A percentile compares a stretch with the other conserved stretches of the same genome.
phyloP scores from a whole-genome alignment of 2,329 filamentous ascomycete species.

The Hymenoscyphus albidus region DNA sequence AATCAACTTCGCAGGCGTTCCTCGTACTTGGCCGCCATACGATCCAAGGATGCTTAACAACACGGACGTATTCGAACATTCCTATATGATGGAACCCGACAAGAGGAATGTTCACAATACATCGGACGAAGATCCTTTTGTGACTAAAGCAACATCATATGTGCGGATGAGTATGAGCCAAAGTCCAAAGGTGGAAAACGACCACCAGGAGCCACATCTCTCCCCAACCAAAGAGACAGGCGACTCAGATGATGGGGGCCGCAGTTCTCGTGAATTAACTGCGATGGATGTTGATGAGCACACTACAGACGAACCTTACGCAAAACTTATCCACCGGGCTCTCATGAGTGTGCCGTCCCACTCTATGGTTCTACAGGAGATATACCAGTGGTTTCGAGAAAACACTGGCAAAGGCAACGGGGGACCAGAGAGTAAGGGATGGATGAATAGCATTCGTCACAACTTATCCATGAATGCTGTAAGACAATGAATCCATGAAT shows the following conservation, averaged over 20 bases:
- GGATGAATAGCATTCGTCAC: conserved; percentile 94
- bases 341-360: conserved; percentile 63
- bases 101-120: conserved; percentile 10
- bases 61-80: conserved; percentile 18
- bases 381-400: conserved; percentile 84
- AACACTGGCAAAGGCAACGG: conserved; percentile 71
- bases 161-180: conserved; percentile 21
- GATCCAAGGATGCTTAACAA: conserved; percentile 17
- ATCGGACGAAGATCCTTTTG: conserved; percentile 4
- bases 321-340: conserved; percentile 73
- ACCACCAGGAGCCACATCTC: conserved; percentile 1
- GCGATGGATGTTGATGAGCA: conserved; percentile 31
- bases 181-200: conserved; percentile 24
- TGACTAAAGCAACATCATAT: conserved; percentile 19
- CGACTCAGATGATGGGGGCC: conserved; percentile 29
- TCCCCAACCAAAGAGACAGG: conserved; percentile 1
- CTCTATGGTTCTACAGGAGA: conserved; percentile 75
- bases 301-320: conserved; percentile 64
- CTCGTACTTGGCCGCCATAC: conserved; percentile 23
- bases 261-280: conserved; percentile 27
- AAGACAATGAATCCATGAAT: conserved; percentile 40
- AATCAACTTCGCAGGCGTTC: conserved; percentile 16
- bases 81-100: conserved; percentile 19
- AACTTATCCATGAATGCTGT: conserved; percentile 96
- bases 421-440: conserved; percentile 57